phyloP scores from a whole-genome alignment of 331 rosid genomes.

The Telfairia occidentalis region DNA sequence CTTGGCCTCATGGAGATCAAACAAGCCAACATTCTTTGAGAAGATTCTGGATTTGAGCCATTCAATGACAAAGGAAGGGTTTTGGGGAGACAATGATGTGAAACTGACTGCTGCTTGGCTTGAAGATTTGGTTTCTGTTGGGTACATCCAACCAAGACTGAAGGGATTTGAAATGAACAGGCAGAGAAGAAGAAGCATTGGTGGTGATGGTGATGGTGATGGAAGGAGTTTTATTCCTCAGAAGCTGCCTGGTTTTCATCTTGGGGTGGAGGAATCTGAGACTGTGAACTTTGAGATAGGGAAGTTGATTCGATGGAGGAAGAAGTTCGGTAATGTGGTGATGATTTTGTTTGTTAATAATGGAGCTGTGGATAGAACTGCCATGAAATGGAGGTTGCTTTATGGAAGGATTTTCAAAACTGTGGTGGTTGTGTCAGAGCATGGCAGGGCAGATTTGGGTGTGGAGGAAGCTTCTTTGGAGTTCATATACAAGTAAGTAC shows the following conservation, averaged over 20 bases:
- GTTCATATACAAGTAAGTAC: constrained; percentile 62
- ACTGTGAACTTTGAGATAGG: constrained; percentile 77
- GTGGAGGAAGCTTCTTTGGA: constrained; percentile 80
- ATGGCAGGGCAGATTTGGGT: constrained; percentile 62
- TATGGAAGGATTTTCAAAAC: constrained; percentile 90
- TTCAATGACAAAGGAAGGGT: constrained; percentile 75
- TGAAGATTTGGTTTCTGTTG: constrained; percentile 47
- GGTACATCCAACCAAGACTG: constrained; percentile 83
- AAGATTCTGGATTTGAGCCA: constrained; percentile 60
- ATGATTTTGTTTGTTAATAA: constrained; percentile 56
- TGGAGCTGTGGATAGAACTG: constrained; percentile 82
- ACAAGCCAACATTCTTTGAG: constrained; percentile 59
- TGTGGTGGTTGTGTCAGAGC: constrained; percentile 65
- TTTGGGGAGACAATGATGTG: constrained; percentile 84
- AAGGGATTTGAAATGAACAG: constrained; percentile 71
- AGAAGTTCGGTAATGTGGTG: constrained; percentile 83
- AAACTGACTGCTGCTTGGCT: constrained; percentile 94
- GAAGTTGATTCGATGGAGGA: constrained; percentile 85
- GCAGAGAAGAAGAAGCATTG: constrained; percentile 57
- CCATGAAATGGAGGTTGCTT: constrained; percentile 96
- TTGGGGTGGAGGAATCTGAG: constrained; percentile 92
- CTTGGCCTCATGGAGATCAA: constrained; percentile 64
- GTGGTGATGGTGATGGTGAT: constrained; percentile 61
- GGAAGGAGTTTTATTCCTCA: constrained; percentile 63
- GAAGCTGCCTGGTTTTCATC: constrained; percentile 82